These are phyloP conservation scores for Eremochloa ophiuroides DNA, from an alignment of 176 grass and related monocot genomes.

Conservation along the genomic window DNA sequence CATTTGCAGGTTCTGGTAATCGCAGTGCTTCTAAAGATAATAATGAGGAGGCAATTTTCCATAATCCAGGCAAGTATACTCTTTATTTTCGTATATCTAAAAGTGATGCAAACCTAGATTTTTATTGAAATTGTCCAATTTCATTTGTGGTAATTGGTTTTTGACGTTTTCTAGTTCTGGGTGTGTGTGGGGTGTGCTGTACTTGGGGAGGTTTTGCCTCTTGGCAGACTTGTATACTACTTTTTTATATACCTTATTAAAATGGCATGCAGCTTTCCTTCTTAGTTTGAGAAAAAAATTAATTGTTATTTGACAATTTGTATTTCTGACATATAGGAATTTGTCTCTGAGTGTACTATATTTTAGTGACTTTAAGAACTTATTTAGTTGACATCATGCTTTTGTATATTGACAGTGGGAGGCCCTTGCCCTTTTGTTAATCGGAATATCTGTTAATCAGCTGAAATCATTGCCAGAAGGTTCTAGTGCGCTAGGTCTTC, in stretches of 20 bases:
- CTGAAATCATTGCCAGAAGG: conserved; percentile 86
- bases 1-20: conserved; percentile 92
- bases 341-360: background rate
- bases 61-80: conserved; percentile 69
- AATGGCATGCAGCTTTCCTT: too few species aligned
- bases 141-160: background rate
- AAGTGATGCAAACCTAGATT: background rate
- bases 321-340: background rate
- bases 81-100: background rate
- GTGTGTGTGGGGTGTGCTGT: too few species aligned
- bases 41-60: conserved; percentile 88
- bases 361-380: background rate
- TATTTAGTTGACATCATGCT: conserved; percentile 25
- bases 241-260: too few species aligned
- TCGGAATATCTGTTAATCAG: conserved; percentile 97
- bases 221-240: too few species aligned
- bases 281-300: too few species aligned
- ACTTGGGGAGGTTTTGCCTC: too few species aligned
- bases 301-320: background rate
- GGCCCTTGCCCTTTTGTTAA: conserved; percentile 91
- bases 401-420: conserved; percentile 67
- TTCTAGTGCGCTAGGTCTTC: conserved; percentile 71
- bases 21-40: conserved; percentile 85
- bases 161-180: background rate
- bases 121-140: background rate